These are phyloP conservation scores for Scheffersomyces quercinus DNA, from an alignment of 1,139 yeast species.

Conservation along the genomic window DNA sequence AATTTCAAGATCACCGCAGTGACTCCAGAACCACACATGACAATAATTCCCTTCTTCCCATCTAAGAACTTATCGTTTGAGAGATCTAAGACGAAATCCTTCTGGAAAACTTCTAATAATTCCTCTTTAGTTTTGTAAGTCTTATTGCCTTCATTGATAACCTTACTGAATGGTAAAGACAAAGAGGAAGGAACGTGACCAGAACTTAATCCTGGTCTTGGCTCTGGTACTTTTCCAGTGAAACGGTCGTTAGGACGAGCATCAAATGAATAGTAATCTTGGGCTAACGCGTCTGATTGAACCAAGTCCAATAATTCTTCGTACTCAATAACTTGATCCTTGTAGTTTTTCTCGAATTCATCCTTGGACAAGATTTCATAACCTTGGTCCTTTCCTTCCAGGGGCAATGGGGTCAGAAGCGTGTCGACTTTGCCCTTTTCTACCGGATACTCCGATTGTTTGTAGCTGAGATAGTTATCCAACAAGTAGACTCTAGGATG, in stretches of 20 bases:
- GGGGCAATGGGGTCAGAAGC: constrained; percentile 7
- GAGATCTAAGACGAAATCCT: constrained; percentile 38
- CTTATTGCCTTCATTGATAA: constrained; percentile 50
- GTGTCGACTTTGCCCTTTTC: constrained; percentile 12
- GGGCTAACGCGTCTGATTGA: constrained; percentile 43
- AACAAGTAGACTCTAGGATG: constrained; percentile 67
- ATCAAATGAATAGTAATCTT: constrained; percentile 63
- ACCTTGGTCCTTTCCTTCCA: constrained; percentile 8
- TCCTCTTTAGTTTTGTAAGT: constrained; percentile 51
- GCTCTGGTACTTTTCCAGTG: constrained; percentile 80
- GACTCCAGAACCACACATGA: constrained; percentile 95
- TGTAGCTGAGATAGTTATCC: constrained; percentile 65
- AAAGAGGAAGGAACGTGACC: constrained; percentile 87
- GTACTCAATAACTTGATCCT: constrained; percentile 56
- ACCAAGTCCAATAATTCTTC: constrained; percentile 66
- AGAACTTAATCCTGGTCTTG: constrained; percentile 80
- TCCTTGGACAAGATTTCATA: constrained; percentile 24
- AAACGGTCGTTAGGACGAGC: constrained; percentile 80
- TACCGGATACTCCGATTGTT: constrained; percentile 23
- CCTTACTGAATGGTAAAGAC: constrained; percentile 71
- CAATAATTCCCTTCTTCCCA: constrained; percentile 61
- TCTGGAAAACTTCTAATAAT: constrained; percentile 45
- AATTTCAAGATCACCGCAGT: constrained; percentile 80
- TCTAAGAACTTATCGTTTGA: constrained; percentile 21
- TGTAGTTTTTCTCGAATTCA: constrained; percentile 30